Base-by-base conservation (phyloP, 176 grass and related monocot species). In the Phyllostachys edulis region DNA sequence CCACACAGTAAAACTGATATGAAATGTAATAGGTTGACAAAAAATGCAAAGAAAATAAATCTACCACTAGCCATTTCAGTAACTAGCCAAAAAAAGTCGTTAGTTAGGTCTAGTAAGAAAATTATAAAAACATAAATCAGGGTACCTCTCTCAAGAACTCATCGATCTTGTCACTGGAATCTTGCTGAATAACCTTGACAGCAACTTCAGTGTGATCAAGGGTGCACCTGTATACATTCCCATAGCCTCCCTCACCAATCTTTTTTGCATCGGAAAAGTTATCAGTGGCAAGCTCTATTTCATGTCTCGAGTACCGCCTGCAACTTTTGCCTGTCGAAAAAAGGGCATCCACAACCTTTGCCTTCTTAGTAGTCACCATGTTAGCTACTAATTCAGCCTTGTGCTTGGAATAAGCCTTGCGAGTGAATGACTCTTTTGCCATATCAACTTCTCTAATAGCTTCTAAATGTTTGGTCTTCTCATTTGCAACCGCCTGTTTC, bases 151-250 rank as follows among this genome's bases (percentile, higher is more conserved):
- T 88, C 50, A 99, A 88, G 80, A 96, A 99, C 79, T 96, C 93
- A 65, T 92, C 80, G n/a, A 76, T 89, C 88, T 90, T 96, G 60
- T 90, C 69, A 76, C 68, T 65, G 38, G 91, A 93, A 73, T 99
- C 93, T 78, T 99, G 93, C 41, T 87, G 84, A 77, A 92, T 80
- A 85, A 99, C 93, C 80, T 99, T 99, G 50, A 99, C 75, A 73
- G 96, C 96, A 51, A 99, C 96, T 73, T 92, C 85, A 65, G 91
- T 99, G 67, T 99, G 91, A 64, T 99, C 96, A 89, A 99, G 96
- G 75, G 32, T 92, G 78, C 96, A 96, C 91, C 85, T 99, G 51
- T 94, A 99, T 36, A 99, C 96, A 88, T 86, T 80, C 32, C 96
- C 96, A 82, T 92, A 96, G 87, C 93, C 86, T 51, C 96, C 96